These are phyloP conservation scores for Vitis hybrid DNA, from an alignment of 177 flowering plant species.

Conservation along the genomic window DNA sequence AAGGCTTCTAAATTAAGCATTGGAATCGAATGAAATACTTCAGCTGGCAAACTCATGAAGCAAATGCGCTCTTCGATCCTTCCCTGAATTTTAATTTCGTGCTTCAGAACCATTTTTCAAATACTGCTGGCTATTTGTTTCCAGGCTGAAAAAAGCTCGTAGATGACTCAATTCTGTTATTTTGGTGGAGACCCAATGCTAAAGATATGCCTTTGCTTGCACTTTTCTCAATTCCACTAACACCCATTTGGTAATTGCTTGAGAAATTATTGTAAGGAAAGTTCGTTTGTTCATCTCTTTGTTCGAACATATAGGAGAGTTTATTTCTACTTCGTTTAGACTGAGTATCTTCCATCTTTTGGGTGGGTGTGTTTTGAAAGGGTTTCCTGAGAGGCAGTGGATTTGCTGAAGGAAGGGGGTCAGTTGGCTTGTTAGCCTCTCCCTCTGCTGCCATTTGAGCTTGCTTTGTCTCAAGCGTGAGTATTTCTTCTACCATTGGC, in stretches of 20 bases:
- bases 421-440: conserved; percentile 14
- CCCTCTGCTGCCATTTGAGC: conserved; percentile 25
- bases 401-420: conserved; percentile 13
- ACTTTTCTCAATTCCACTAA: conserved; percentile 21
- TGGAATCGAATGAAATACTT: too few relatives aligned
- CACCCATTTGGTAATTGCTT: conserved; percentile 15
- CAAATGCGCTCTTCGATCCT: conserved; percentile 26
- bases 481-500: conserved; percentile 82
- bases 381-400: conserved; percentile 16
- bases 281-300: conserved; percentile 18
- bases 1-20: too few relatives aligned
- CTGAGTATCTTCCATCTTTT: conserved; percentile 12
- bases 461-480: conserved; percentile 52
- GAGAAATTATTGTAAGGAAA: conserved; percentile 23
- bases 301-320: conserved; percentile 6
- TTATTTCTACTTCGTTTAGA: conserved; percentile 35
- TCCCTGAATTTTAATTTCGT: conserved; percentile 25
- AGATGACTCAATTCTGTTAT: conserved; percentile 32
- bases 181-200: conserved; percentile 52
- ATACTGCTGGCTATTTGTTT: conserved; percentile 26
- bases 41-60: background rate
- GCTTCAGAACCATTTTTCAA: conserved; percentile 29
- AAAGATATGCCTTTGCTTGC: conserved; percentile 49
- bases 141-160: conserved; percentile 23
- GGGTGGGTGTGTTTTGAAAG: background rate